Conservation (phyloP, 768 basidiomycete species). For the Tylopilus cervinicoccineus region DNA sequence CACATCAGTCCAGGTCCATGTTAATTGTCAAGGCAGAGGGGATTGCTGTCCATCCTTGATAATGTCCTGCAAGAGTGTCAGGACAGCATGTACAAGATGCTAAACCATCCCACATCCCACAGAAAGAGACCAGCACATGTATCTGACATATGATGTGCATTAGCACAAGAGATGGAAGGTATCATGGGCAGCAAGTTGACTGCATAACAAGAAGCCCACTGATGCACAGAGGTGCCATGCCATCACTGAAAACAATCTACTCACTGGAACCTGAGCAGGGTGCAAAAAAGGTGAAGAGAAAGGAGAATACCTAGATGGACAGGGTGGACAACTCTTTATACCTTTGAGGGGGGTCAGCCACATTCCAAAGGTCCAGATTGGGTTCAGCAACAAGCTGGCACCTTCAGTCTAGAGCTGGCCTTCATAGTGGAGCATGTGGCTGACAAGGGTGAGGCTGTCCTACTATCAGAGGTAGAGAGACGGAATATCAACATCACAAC, state of each 20-base stretch:
- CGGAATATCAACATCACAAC: no score
- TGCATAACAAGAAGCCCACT: background rate
- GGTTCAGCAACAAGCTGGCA: background rate
- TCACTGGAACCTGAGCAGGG: slow-evolving; percentile 1
- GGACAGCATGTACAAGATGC: background rate
- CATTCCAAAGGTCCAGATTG: slow-evolving; percentile 1
- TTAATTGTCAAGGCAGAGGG: background rate
- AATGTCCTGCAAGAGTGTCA: background rate
- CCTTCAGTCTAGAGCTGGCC: background rate
- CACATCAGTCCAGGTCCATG: background rate
- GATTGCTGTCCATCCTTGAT: background rate
- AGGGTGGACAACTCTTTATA: background rate
- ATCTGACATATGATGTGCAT: background rate
- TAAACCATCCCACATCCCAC: background rate
- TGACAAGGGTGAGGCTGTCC: background rate
- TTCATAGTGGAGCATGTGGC: background rate
- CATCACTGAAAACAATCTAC: slow-evolving; percentile 1
- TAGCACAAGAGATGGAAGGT: background rate
- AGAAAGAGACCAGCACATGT: background rate
- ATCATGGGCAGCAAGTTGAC: background rate
- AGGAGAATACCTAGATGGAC: background rate
- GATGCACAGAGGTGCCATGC: background rate
- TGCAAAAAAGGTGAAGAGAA: background rate
- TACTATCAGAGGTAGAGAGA: no score
- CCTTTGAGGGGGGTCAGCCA: background rate